These are phyloP conservation scores for Sugiyamaella smithiae DNA, from an alignment of 805 yeast genomes.

Conservation along the genomic window DNA sequence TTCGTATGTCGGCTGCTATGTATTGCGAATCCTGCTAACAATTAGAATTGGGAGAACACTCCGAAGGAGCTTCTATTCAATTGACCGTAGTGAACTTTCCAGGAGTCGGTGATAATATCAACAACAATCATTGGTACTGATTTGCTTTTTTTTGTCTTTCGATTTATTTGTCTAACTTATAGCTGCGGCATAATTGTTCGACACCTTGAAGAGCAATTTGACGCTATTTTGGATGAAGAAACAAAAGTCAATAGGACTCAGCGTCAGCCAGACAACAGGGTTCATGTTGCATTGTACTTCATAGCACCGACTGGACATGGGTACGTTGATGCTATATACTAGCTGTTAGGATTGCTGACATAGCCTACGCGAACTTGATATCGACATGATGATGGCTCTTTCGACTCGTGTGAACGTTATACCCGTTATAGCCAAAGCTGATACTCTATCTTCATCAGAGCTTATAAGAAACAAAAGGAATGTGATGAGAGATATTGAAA, in stretches of 20 bases:
- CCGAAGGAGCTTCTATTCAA: conserved; percentile 45
- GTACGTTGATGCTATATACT: neutral
- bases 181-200: conserved; percentile 45
- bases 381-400: conserved; percentile 65
- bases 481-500: conserved; percentile 54
- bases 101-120: conserved; percentile 73
- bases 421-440: conserved; percentile 76
- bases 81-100: conserved; percentile 68
- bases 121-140: conserved; percentile 49
- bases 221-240: conserved; percentile 72
- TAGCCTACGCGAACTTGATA: conserved; percentile 59
- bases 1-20: neutral
- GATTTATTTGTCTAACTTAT: neutral
- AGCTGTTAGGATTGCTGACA: neutral
- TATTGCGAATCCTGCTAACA: neutral
- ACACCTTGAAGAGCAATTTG: conserved; percentile 68
- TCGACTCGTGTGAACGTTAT: conserved; percentile 75
- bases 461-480: conserved; percentile 50
- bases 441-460: conserved; percentile 69
- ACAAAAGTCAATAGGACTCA: conserved; percentile 85
- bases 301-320: conserved; percentile 54
- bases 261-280: conserved; percentile 63
- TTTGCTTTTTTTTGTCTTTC: neutral
- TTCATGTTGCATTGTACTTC: conserved; percentile 78
- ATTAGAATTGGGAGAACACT: neutral